Evolutionary conservation across 1,139 yeast species (phyloP).

Genomic region (Debaryomyces psychrophilus): DNA sequence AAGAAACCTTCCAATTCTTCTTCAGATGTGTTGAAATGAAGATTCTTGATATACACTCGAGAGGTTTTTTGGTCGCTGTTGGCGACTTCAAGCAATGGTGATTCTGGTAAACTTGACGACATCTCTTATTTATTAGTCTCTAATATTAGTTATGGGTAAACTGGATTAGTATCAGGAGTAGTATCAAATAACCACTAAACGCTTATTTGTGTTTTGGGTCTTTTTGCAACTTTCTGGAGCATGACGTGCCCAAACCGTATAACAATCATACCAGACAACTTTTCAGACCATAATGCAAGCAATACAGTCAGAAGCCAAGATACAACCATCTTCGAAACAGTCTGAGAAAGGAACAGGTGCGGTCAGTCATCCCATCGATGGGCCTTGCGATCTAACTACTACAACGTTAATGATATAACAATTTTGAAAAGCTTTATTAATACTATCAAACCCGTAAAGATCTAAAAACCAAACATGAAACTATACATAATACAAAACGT

Average conservation of each 20-base stretch:
- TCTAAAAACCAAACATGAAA: constrained; percentile 22
- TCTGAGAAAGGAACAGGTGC: background rate
- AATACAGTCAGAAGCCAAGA: background rate
- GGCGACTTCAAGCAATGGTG: constrained; percentile 10
- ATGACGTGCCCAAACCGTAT: background rate
- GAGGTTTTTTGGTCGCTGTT: constrained; percentile 7
- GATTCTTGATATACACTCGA: constrained; percentile 41
- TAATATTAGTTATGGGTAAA: background rate
- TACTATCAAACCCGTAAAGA: constrained; percentile 19
- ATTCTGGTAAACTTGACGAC: constrained; percentile 7
- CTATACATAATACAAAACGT: constrained; percentile 14
- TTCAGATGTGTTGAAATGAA: constrained; percentile 48
- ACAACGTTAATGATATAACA: background rate
- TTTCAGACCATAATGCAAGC: background rate
- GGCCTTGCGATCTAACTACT: no score
- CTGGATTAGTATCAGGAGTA: background rate
- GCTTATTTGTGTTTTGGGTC: background rate
- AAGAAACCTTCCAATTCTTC: constrained; percentile 41
- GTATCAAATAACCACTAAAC: background rate
- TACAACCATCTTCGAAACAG: no score
- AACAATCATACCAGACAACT: background rate
- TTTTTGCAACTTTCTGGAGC: background rate
- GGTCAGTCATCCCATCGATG: background rate
- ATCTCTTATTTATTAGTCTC: background rate
- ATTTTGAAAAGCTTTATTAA: constrained; percentile 18